These are phyloP conservation scores for Metarhizium sp. DNA, from an alignment of 2,329 filamentous ascomycete species.

Conservation along the genomic window DNA sequence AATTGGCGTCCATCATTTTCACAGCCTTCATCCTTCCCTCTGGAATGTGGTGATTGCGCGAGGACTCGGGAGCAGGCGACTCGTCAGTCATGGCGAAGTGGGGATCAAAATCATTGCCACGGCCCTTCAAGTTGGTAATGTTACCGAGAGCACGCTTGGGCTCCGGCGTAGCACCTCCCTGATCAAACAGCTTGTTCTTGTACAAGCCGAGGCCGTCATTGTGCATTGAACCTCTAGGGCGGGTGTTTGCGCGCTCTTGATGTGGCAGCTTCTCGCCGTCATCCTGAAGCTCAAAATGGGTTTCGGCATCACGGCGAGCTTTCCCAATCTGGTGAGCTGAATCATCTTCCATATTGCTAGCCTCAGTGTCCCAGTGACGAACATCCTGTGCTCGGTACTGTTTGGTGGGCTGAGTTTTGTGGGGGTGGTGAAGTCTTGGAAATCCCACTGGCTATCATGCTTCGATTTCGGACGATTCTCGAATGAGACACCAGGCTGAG, in stretches of 20 bases:
- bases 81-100: slow-evolving; percentile 72
- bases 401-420: slow-evolving; percentile 57
- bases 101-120: slow-evolving; percentile 65
- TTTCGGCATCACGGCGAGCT: slow-evolving; percentile 67
- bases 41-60: slow-evolving; percentile 34
- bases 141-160: slow-evolving; percentile 45
- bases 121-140: slow-evolving; percentile 64
- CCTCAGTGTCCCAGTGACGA: slow-evolving; percentile 69
- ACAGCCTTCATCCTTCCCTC: slow-evolving; percentile 59
- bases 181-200: slow-evolving; percentile 63
- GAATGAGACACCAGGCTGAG: slow-evolving; percentile 29
- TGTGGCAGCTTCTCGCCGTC: slow-evolving; percentile 52
- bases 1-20: slow-evolving; percentile 62
- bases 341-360: slow-evolving; percentile 39
- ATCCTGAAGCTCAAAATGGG: slow-evolving; percentile 79
- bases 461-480: slow-evolving; percentile 44
- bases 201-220: slow-evolving; percentile 65
- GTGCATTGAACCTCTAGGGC: slow-evolving; percentile 44
- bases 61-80: slow-evolving; percentile 38
- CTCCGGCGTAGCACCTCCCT: slow-evolving; percentile 36
- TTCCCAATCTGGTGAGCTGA: slow-evolving; percentile 52
- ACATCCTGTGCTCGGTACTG: slow-evolving; percentile 55
- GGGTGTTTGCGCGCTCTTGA: slow-evolving; percentile 32
- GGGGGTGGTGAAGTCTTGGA: slow-evolving; percentile 77
- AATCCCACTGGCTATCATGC: slow-evolving; percentile 72